Evolutionary conservation across 805 yeast genomes (phyloP).

Genomic region (Hanseniaspora clermontiae): DNA sequence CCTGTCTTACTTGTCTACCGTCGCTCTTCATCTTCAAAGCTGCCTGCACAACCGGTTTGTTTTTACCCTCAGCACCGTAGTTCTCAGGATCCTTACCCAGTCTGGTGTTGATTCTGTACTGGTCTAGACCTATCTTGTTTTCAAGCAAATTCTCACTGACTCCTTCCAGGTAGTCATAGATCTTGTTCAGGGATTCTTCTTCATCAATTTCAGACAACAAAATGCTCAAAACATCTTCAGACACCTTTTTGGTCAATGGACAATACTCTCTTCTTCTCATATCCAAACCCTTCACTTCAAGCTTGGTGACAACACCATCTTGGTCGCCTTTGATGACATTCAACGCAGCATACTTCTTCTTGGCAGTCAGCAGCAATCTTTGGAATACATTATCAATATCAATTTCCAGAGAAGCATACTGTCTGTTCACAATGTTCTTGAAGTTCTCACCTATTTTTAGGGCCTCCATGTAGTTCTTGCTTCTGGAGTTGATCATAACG

Average conservation of each 20-base stretch:
- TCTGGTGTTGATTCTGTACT: constrained; percentile 71
- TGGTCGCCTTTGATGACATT: constrained; percentile 45
- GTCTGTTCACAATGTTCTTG: constrained; percentile 73
- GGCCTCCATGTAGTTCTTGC: constrained; percentile 56
- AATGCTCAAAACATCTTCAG: constrained; percentile 59
- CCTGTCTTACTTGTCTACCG: constrained; percentile 80
- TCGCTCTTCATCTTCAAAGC: constrained; percentile 69
- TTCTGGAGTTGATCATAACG: constrained; percentile 92
- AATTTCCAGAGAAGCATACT: constrained; percentile 76
- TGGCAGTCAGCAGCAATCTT: constrained; percentile 74
- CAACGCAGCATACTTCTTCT: constrained; percentile 94
- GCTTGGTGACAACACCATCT: constrained; percentile 33
- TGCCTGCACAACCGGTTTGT: constrained; percentile 81
- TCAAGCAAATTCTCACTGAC: constrained; percentile 44
- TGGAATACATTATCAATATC: constrained; percentile 91
- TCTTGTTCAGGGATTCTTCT: constrained; percentile 57
- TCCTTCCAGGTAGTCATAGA: constrained; percentile 58
- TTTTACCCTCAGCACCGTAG: constrained; percentile 61
- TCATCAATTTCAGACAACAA: constrained; percentile 63
- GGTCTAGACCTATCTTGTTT: constrained; percentile 51
- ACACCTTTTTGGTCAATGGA: constrained; percentile 79
- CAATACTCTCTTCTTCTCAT: constrained; percentile 95
- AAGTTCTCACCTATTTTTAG: constrained; percentile 72
- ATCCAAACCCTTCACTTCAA: constrained; percentile 94
- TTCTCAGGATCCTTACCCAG: constrained; percentile 78